Evolutionary conservation across 2,329 filamentous ascomycete genomes (phyloP), one percentile per base, ranked within the genome.

Genomic region (Aspergillus sp.): DNA sequence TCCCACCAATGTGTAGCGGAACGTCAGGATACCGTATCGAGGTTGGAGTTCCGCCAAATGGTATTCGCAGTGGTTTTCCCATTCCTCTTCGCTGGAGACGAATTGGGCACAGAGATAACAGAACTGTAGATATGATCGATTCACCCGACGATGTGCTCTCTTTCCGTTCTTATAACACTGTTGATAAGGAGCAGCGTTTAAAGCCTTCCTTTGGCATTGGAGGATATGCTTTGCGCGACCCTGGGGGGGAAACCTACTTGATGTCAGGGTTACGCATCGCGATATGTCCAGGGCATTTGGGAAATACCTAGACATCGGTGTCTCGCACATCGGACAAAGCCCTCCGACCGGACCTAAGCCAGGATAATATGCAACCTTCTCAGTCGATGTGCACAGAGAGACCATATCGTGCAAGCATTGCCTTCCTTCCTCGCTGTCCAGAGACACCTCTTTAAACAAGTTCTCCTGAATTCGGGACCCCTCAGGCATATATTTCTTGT

Each of bases 331-430:
- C 10, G 44, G 50, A 43, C 50, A 53, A n/a, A 11, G 36, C 11
- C 47, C 50, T 17, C 48, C 3, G 3, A 45, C 13, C 1, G 47
- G 47, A 11, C 1, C 17, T 19, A 50, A n/a, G 10, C 47, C 47
- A 10, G 47, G 50, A 47, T 58, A 58, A 32, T 58, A 62, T 34
- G 38, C 49, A n/a, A 60, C 45, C 13, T 49, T 53, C 46, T 58
- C 56, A n/a, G 46, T 54, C 17, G 49, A 58, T 9, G 4, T 60
- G n/a, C 40, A 61, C 17, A 63, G 49, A 21, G 48, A 41, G 4
- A 60, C 49, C 29, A 63, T 59, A 40, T 65, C 57, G 6, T 55
- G 31, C 6, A 65, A 40, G 20, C 50, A 65, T 42, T 59, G 42
- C 47, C 52, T 52, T 36, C 57, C 43, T 40, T 51, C 13, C 6